Base-by-base conservation (phyloP, 805 yeast genomes). In the Starmerella bombicola region DNA sequence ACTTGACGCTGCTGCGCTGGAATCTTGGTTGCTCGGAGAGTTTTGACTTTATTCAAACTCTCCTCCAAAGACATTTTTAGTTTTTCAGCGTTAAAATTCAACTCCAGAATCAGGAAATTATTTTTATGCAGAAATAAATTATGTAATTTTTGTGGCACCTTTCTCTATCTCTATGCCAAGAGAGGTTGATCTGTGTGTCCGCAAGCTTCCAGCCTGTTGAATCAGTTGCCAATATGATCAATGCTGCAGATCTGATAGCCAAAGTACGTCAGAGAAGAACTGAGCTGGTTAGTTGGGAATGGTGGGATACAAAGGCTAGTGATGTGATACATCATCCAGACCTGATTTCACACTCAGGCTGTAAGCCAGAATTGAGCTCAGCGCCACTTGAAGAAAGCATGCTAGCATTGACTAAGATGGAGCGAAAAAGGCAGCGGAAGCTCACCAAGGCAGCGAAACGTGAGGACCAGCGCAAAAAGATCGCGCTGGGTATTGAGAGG, bases 401-500 rank as follows among this genome's bases (percentile, higher is more conserved):
- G 21, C 37, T 25, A 7, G n/a, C 18, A 7, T 19, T 38, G 13
- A 38, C 42, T 47, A 47, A 67, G 71, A 40, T 21, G 44, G 98
- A 91, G 55, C 60, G 71, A 60, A 80, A 80, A 52, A 68, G 85
- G 42, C 68, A 78, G 30, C 70, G 95, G 33, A 70, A 78, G 45
- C 78, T 78, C 43, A 77, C 73, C 35, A 67, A 96, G 42, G 71
- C 76, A 33, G 67, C 68, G 30, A 66, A 61, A 45, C 73, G 74
- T 46, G 76, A 77, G 51, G 91, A 78, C 34, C 68, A 71, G 42
- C 94, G 83, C 55, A 88, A 83, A 50, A 65, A 80, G 34, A 77
- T 86, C 19, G 71, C 76, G 42, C 63, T 82, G 4, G 98, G 98
- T 0, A 61, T 86, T 16, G 82, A 79, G 35, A 80, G 93, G 0